Percentiles rank a stretch among this genome's conserved stretches.
These are phyloP conservation scores for Adenanthera pavonina DNA, from an alignment of 306 rosid genomes.

Conservation along the genomic window DNA sequence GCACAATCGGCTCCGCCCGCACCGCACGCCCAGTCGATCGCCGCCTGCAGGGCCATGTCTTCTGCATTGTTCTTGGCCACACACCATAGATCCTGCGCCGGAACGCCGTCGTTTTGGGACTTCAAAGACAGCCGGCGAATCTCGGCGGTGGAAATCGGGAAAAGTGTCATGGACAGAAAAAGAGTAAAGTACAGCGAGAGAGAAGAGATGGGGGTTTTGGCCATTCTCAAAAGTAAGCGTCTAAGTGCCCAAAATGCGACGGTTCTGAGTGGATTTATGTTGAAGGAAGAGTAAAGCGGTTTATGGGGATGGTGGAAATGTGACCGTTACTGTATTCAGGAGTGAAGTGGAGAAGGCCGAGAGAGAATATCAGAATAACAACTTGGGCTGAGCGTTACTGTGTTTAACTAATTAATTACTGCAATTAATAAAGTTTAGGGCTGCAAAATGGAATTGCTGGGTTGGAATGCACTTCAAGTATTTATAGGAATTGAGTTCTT, in stretches of 20 bases:
- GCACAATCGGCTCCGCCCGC: slow-evolving; percentile 79
- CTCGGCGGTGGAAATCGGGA: slow-evolving; percentile 34
- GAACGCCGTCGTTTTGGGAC: slow-evolving; percentile 31
- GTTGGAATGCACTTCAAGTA: too few species aligned
- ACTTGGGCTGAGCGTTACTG: background rate
- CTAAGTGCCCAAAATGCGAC: background rate
- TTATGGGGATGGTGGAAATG: slow-evolving; percentile 37
- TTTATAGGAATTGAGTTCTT: background rate
- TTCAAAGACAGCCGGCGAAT: slow-evolving; percentile 4
- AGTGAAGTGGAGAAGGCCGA: slow-evolving; percentile 32
- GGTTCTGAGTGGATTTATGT: background rate
- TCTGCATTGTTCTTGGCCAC: slow-evolving; percentile 97
- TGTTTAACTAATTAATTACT: background rate
- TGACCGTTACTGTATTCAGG: slow-evolving; percentile 58
- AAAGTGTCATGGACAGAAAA: slow-evolving; percentile 32
- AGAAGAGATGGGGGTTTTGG: background rate
- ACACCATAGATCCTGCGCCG: slow-evolving; percentile 81
- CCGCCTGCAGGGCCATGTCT: slow-evolving; percentile 70
- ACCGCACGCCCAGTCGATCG: slow-evolving; percentile 92
- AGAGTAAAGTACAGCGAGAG: slow-evolving; percentile 11
- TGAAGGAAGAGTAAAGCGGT: background rate
- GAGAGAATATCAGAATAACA: background rate
- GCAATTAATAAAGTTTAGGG: too few species aligned
- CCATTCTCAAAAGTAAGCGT: slow-evolving; percentile 44
- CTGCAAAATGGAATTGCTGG: background rate